Evolutionary conservation across 129 eudicot species (phyloP).

Genomic region (Pseudognaphalium luteoalbum): DNA sequence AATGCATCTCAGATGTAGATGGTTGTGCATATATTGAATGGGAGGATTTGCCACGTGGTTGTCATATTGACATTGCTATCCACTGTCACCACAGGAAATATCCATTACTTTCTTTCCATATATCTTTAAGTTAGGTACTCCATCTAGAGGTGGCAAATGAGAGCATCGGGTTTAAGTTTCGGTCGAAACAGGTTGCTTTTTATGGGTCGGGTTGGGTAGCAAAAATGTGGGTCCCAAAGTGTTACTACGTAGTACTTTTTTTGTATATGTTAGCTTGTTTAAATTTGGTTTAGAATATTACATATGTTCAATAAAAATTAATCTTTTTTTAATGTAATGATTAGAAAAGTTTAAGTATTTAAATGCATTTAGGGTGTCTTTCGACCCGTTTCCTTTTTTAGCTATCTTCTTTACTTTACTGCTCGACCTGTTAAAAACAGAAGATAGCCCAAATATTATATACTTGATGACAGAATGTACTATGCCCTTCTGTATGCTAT

Average conservation of each 20-base stretch:
- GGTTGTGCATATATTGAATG: conserved; percentile 64
- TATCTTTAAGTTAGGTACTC: background rate
- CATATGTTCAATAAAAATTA: background rate
- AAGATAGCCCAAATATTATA: background rate
- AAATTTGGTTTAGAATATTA: background rate
- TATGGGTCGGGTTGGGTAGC: background rate
- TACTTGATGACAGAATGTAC: background rate
- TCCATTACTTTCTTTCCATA: conserved; percentile 37
- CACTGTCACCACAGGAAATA: conserved; percentile 66
- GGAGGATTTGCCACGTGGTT: conserved; percentile 69
- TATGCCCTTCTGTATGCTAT: conserved; percentile 3
- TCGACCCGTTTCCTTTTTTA: background rate
- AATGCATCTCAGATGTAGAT: conserved; percentile 49
- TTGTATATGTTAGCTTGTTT: too few species aligned
- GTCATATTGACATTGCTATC: conserved; percentile 70
- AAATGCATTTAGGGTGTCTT: background rate
- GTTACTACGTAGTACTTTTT: too few species aligned
- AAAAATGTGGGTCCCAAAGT: background rate
- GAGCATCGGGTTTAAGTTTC: background rate
- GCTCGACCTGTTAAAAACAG: background rate
- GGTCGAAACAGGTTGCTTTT: background rate
- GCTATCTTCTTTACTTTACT: background rate
- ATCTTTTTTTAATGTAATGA: background rate
- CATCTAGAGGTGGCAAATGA: background rate
- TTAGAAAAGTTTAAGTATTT: too few species aligned